Percentiles rank a stretch among this genome's conserved stretches.
Evolutionary conservation across 805 yeast species (phyloP).

Genomic region (Metschnikowia lochheadii): DNA sequence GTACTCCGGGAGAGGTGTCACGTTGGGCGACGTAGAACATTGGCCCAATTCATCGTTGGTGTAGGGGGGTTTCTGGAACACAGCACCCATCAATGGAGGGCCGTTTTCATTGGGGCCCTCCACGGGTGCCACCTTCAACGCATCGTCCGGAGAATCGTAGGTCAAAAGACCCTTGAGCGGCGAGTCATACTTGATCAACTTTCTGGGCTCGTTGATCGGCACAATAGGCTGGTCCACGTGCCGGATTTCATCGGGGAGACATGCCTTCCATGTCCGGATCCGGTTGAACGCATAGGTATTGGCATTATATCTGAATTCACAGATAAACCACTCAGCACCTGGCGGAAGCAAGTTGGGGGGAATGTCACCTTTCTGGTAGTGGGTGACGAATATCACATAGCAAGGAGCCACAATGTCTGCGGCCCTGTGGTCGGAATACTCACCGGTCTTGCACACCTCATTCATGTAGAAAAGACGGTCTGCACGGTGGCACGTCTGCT

Average conservation of each 20-base stretch:
- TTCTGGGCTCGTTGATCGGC: constrained; percentile 63
- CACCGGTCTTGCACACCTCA: constrained; percentile 95
- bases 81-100: constrained; percentile 93
- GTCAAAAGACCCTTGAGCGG: constrained; percentile 80
- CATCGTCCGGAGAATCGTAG: constrained; percentile 64
- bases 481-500: constrained; percentile 91
- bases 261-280: constrained; percentile 97
- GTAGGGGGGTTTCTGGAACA: constrained; percentile 70
- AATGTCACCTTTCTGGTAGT: constrained; percentile 93
- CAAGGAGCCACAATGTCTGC: constrained; percentile 91
- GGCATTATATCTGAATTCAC: constrained; percentile 94
- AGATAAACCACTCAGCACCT: constrained; percentile 84
- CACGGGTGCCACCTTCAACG: constrained; percentile 78
- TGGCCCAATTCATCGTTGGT: constrained; percentile 82
- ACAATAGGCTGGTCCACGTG: constrained; percentile 70
- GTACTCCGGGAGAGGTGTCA: constrained; percentile 34
- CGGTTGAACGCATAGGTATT: constrained; percentile 85
- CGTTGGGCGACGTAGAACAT: constrained; percentile 44
- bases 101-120: constrained; percentile 74
- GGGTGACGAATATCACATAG: constrained; percentile 89
- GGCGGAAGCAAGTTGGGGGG: constrained; percentile 54
- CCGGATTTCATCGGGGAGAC: constrained; percentile 94
- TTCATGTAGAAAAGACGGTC: constrained; percentile 88
- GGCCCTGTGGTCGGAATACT: constrained; percentile 88
- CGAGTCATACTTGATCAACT: constrained; percentile 71